These are phyloP conservation scores for Darksidea phi DNA, from an alignment of 495 filamentous ascomycete genomes.

Conservation along the genomic window DNA sequence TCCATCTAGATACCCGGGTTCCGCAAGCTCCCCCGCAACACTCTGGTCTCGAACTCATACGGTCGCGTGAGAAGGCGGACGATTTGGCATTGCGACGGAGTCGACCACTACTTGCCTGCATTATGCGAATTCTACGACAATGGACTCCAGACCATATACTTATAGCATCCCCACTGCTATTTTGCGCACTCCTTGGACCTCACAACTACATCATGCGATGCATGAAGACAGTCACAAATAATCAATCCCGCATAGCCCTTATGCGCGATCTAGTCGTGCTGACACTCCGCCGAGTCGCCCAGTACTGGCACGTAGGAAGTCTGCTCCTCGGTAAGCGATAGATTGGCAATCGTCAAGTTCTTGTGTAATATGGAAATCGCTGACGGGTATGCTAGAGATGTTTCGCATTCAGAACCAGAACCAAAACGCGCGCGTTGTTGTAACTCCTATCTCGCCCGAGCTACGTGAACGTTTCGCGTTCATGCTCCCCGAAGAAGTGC, in stretches of 20 bases:
- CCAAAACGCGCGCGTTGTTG: not conserved
- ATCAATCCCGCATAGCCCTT: not conserved
- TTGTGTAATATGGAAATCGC: not conserved
- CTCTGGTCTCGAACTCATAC: not conserved
- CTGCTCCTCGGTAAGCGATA: not conserved
- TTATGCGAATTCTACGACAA: not conserved
- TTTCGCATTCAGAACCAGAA: not conserved
- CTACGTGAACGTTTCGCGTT: not conserved
- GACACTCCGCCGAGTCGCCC: not conserved
- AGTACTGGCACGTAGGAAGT: not conserved
- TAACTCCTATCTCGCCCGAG: not conserved
- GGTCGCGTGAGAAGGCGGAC: not conserved
- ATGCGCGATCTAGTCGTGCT: not conserved
- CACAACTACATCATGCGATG: not conserved
- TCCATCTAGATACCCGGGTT: not conserved
- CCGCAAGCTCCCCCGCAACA: not conserved
- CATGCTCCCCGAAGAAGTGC: not conserved
- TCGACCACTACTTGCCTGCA: not conserved
- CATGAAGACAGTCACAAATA: not conserved
- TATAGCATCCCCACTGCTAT: not conserved
- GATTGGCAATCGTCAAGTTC: not conserved
- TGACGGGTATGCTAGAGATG: too few species aligned
- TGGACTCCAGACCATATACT: not conserved
- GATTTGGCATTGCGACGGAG: not conserved
- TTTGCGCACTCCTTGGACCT: not conserved